These are phyloP conservation scores for Niveomyces coronatus DNA, from an alignment of 2,329 filamentous ascomycete genomes.

Conservation along the genomic window DNA sequence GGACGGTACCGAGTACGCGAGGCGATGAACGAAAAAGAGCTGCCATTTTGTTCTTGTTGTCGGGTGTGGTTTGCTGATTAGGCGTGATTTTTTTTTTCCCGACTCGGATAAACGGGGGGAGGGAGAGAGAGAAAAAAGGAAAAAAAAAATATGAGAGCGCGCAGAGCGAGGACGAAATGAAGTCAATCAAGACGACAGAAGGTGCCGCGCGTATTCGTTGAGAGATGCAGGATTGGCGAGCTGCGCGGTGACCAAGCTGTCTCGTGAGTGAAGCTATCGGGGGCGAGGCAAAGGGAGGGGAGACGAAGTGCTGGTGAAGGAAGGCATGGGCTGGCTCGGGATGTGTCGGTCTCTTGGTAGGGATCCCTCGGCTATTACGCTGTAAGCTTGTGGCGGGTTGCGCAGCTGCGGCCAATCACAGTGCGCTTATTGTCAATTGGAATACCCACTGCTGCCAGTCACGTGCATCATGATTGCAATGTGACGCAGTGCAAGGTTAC, in stretches of 20 bases:
- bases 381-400: conserved; percentile 2
- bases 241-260: background rate
- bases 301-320: background rate
- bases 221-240: conserved; percentile 1
- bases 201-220: background rate
- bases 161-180: background rate
- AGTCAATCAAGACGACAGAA: conserved; percentile 2
- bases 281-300: conserved; percentile 2
- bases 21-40: conserved; percentile 50
- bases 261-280: background rate
- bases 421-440: conserved; percentile 9
- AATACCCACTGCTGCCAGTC: background rate
- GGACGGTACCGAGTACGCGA: conserved; percentile 38
- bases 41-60: too few relatives aligned
- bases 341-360: background rate
- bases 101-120: background rate
- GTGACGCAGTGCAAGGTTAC: too few relatives aligned
- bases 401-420: conserved; percentile 6
- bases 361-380: conserved; percentile 10
- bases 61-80: too few relatives aligned
- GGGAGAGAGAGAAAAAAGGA: background rate
- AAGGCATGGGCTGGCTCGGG: background rate
- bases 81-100: conserved; percentile 6
- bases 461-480: too few relatives aligned
- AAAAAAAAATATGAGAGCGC: background rate